Evolutionary conservation across 352 stramenopile genomes (phyloP).

Genomic region (Aphanomyces stellatus): DNA sequence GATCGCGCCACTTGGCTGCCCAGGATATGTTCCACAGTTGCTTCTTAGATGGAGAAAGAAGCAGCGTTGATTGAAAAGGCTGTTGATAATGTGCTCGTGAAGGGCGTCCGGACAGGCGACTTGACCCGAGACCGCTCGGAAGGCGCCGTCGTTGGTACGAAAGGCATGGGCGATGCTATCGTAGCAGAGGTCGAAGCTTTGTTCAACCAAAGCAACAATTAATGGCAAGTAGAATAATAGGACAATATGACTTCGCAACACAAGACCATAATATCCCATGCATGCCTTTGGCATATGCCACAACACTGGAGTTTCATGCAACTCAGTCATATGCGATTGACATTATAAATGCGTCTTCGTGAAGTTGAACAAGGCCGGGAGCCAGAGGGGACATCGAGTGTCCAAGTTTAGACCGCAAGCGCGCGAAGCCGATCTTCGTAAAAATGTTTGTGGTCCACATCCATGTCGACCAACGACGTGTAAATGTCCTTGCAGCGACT

Average conservation of each 20-base stretch:
- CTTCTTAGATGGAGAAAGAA: constrained; percentile 51
- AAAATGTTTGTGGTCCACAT: constrained; percentile 50
- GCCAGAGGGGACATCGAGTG: no score
- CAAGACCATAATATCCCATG: no score
- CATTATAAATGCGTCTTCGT: no score
- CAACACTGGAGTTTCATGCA: no score
- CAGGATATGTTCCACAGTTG: neutral
- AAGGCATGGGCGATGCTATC: constrained; percentile 70
- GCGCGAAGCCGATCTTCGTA: constrained; percentile 49
- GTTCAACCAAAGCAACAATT: neutral
- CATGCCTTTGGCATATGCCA: no score
- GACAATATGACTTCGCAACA: no score
- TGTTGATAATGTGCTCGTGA: constrained; percentile 73
- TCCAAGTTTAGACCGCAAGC: no score
- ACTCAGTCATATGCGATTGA: no score
- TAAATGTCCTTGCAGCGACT: constrained; percentile 36
- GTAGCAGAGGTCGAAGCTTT: constrained; percentile 67
- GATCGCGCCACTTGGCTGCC: neutral
- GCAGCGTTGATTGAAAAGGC: constrained; percentile 72
- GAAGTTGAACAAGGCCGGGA: no score
- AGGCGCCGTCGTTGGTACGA: constrained; percentile 44
- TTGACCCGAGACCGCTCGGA: constrained; percentile 49
- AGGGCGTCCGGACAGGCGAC: constrained; percentile 80
- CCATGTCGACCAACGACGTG: constrained; percentile 32
- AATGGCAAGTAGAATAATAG: no score